Evolutionary conservation across 2,329 filamentous ascomycete genomes (phyloP).

Genomic region (Sordariomycetes sp.): DNA sequence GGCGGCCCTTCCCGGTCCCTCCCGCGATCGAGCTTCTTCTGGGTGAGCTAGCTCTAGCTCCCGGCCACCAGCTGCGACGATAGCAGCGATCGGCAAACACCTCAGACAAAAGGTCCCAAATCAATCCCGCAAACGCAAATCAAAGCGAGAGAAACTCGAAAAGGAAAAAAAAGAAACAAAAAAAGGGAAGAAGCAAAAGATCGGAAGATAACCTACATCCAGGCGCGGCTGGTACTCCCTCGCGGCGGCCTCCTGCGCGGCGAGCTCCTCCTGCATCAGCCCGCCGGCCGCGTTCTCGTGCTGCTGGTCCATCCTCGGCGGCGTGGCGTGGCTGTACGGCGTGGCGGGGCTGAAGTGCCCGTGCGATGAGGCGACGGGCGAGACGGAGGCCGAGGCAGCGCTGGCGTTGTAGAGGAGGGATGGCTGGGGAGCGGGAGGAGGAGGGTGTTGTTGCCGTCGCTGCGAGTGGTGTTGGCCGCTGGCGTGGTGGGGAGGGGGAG

Average conservation of each 20-base stretch:
- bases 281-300: not conserved
- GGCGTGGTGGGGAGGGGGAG: not conserved
- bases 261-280: constrained; percentile 3
- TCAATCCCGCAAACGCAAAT: not conserved
- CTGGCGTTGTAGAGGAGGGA: constrained; percentile 3
- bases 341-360: constrained; percentile 3
- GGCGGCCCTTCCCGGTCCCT: too few relatives aligned
- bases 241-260: constrained; percentile 49
- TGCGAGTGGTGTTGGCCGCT: constrained; percentile 7
- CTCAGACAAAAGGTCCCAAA: not conserved
- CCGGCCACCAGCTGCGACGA: not conserved
- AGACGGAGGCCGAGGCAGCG: constrained; percentile 7
- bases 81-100: not conserved
- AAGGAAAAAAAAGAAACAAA: not conserved
- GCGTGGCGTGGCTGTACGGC: not conserved
- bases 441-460: constrained; percentile 6
- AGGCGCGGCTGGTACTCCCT: constrained; percentile 47
- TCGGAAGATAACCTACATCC: constrained; percentile 33
- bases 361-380: constrained; percentile 3
- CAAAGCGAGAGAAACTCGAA: not conserved
- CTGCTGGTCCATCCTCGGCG: constrained; percentile 1
- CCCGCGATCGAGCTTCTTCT: not conserved
- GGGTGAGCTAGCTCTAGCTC: too few relatives aligned
- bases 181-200: not conserved
- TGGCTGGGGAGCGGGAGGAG: constrained; percentile 3